phyloP scores from a whole-genome alignment of 2,329 filamentous ascomycete genomes.

The Colletotrichum sidae region DNA sequence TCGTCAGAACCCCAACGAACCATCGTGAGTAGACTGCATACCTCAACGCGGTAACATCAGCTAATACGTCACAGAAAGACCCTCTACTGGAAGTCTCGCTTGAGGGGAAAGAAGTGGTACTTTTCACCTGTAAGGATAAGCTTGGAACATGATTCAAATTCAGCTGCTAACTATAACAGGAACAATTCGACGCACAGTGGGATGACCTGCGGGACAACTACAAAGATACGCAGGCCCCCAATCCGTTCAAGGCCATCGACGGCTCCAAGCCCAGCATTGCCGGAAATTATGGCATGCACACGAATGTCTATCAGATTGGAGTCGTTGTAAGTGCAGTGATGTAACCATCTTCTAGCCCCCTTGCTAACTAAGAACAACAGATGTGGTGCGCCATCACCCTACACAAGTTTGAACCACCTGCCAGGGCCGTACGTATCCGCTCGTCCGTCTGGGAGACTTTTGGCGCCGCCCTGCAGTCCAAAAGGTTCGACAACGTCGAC shows the following conservation, averaged over 20 bases:
- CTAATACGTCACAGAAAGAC: constrained; percentile 4
- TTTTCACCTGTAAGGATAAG: constrained; percentile 29
- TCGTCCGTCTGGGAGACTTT: constrained; percentile 16
- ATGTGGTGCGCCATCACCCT: constrained; percentile 37
- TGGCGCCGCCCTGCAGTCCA: constrained; percentile 26
- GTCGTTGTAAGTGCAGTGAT: constrained; percentile 26
- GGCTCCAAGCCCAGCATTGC: constrained; percentile 29
- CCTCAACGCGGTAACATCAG: not conserved
- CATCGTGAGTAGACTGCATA: constrained; percentile 12
- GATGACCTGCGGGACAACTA: constrained; percentile 15
- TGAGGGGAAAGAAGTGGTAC: constrained; percentile 19
- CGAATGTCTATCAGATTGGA: constrained; percentile 39
- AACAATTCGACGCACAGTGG: constrained; percentile 38
- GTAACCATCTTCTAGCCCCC: no score
- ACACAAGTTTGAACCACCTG: not conserved
- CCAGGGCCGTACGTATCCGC: not conserved
- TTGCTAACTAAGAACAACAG: constrained; percentile 20
- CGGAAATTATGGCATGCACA: constrained; percentile 39
- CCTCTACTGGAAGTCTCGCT: constrained; percentile 29
- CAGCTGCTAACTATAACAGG: constrained; percentile 24
- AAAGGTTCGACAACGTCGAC: constrained; percentile 38
- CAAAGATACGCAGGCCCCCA: constrained; percentile 4
- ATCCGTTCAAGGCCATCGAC: constrained; percentile 12
- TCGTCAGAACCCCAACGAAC: not conserved
- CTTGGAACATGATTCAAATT: not conserved